Percentiles rank a stretch among this genome's conserved stretches.
phyloP scores from a whole-genome alignment of 192 early-diverging fungal species.

The Cladochytrium replicatum region DNA sequence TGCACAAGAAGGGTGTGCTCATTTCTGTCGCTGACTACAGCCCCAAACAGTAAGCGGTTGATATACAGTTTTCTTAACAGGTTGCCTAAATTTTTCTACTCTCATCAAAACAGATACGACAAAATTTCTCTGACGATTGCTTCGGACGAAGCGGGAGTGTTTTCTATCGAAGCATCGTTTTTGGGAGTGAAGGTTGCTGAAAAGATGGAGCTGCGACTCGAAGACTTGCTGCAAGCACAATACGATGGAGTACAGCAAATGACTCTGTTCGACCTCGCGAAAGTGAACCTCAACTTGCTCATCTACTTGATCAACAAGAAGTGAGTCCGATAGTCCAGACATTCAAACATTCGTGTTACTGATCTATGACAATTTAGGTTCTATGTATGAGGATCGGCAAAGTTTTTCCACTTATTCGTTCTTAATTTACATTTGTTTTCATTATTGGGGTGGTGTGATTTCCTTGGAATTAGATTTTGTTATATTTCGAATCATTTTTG shows the following conservation, averaged over 20 bases:
- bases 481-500: too few relatives aligned
- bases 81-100: neutral
- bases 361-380: slow-evolving; percentile 10
- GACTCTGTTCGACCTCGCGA: slow-evolving; percentile 83
- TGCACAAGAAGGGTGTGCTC: slow-evolving; percentile 89
- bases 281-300: slow-evolving; percentile 93
- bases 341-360: slow-evolving; percentile 1
- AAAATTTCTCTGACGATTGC: slow-evolving; percentile 84
- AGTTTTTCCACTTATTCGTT: too few relatives aligned
- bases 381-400: slow-evolving; percentile 8
- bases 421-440: too few relatives aligned
- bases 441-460: too few relatives aligned
- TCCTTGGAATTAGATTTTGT: too few relatives aligned
- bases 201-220: slow-evolving; percentile 74
- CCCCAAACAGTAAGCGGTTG: slow-evolving; percentile 53
- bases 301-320: slow-evolving; percentile 97
- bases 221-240: slow-evolving; percentile 88
- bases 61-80: slow-evolving; percentile 6
- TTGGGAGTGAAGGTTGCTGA: slow-evolving; percentile 48
- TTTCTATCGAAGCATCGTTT: slow-evolving; percentile 77
- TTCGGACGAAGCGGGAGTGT: slow-evolving; percentile 82
- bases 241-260: slow-evolving; percentile 88
- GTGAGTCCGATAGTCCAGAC: slow-evolving; percentile 28
- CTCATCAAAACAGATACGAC: slow-evolving; percentile 44
- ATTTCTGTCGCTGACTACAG: slow-evolving; percentile 71